These are phyloP conservation scores for Allantophomopsis cytisporea DNA, from an alignment of 2,329 filamentous ascomycete genomes.

Conservation along the genomic window DNA sequence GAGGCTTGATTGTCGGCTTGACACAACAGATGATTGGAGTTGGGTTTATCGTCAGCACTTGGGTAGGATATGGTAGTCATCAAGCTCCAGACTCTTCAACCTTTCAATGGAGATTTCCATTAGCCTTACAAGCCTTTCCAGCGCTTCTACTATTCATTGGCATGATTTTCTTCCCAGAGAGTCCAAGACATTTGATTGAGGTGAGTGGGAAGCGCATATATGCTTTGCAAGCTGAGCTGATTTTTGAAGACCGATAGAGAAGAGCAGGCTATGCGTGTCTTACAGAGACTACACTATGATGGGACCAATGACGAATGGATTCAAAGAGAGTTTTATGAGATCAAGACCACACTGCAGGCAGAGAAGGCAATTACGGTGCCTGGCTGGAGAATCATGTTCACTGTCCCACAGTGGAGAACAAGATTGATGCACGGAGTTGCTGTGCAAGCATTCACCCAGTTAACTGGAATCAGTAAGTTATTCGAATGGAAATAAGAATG, in stretches of 20 bases:
- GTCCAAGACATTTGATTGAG: conserved; percentile 38
- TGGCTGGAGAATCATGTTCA: conserved; percentile 43
- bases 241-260: conserved; percentile 26
- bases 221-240: conserved; percentile 5
- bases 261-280: conserved; percentile 31
- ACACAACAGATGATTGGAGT: conserved; percentile 52
- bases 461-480: conserved; percentile 37
- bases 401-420: conserved; percentile 41
- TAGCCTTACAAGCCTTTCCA: conserved; percentile 43
- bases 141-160: conserved; percentile 33
- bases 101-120: conserved; percentile 8
- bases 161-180: conserved; percentile 48
- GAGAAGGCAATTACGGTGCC: conserved; percentile 38
- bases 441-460: conserved; percentile 52
- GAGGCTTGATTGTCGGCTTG: conserved; percentile 42
- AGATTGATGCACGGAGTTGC: conserved; percentile 46
- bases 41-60: conserved; percentile 37
- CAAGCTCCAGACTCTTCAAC: not conserved
- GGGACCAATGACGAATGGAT: conserved; percentile 43
- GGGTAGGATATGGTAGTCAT: conserved; percentile 2
- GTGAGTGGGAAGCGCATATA: too few species aligned
- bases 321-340: conserved; percentile 41
- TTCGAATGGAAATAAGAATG: too few species aligned
- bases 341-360: conserved; percentile 46
- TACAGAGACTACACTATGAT: conserved; percentile 37